phyloP scores from a whole-genome alignment of 495 filamentous ascomycete species.

The Thozetella sp. region DNA sequence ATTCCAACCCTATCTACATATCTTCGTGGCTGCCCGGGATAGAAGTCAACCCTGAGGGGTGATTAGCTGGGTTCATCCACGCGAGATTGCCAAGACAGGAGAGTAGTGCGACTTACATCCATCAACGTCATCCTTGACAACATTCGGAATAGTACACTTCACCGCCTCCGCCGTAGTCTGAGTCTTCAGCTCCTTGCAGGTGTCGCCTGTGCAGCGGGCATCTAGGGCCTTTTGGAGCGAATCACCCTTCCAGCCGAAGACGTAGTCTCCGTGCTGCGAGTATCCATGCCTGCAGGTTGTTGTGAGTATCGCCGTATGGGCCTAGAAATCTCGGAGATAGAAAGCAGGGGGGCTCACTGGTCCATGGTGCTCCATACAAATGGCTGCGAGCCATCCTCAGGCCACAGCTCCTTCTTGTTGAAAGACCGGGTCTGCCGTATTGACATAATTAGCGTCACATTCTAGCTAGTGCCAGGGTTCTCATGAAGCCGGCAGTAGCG shows the following conservation, averaged over 20 bases:
- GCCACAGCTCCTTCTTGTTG: constrained; percentile 45
- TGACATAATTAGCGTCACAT: no score
- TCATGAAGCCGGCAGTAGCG: no score
- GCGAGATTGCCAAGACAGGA: not conserved
- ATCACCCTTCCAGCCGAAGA: constrained; percentile 54
- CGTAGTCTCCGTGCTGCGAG: constrained; percentile 51
- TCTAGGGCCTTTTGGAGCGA: constrained; percentile 49
- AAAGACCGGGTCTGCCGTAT: constrained; percentile 27
- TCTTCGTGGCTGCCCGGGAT: not conserved
- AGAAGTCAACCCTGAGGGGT: not conserved
- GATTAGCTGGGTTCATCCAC: not conserved
- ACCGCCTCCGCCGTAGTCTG: constrained; percentile 30
- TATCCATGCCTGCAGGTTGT: constrained; percentile 28
- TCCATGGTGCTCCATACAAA: constrained; percentile 51
- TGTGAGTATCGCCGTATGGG: constrained; percentile 34
- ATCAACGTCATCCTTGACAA: constrained; percentile 28
- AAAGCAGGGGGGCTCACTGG: constrained; percentile 26
- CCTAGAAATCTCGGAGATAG: constrained; percentile 41
- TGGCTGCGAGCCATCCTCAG: constrained; percentile 39
- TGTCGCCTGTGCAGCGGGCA: constrained; percentile 38
- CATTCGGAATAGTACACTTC: constrained; percentile 29
- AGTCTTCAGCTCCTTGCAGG: constrained; percentile 34
- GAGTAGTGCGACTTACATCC: constrained; percentile 21
- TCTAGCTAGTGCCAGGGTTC: no score
- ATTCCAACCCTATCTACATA: no score